phyloP scores from a whole-genome alignment of 768 basidiomycete genomes.

The Ramaria sp. region DNA sequence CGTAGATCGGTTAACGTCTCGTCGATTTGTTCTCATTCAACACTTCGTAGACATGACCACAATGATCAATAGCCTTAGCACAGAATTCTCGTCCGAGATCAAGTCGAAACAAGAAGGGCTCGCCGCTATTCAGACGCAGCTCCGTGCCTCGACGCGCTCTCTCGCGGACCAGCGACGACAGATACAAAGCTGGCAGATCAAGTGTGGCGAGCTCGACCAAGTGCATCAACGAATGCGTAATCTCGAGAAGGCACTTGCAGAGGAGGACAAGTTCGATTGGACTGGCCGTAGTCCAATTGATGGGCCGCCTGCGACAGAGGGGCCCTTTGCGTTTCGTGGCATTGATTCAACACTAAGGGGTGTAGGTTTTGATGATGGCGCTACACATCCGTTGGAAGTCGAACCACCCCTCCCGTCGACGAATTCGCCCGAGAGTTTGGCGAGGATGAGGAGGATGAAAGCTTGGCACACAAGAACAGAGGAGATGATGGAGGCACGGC shows the following conservation, averaged over 20 bases:
- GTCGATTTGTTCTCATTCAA: constrained; percentile 8
- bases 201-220: constrained; percentile 72
- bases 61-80: constrained; percentile 70
- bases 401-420: constrained; percentile 61
- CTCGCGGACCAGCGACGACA: constrained; percentile 86
- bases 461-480: constrained; percentile 79
- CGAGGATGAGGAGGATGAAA: constrained; percentile 65
- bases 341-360: constrained; percentile 55
- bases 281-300: constrained; percentile 57
- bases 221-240: constrained; percentile 74
- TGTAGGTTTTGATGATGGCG: constrained; percentile 51
- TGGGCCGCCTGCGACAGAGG: constrained; percentile 25
- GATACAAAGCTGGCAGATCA: constrained; percentile 63
- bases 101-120: constrained; percentile 78
- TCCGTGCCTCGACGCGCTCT: constrained; percentile 82
- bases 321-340: constrained; percentile 63
- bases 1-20: constrained; percentile 8
- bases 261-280: constrained; percentile 84
- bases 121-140: constrained; percentile 78
- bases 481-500: constrained; percentile 55
- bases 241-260: constrained; percentile 64
- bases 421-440: constrained; percentile 49
- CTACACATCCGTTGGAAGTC: constrained; percentile 45
- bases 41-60: constrained; percentile 58
- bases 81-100: constrained; percentile 77